These are phyloP conservation scores for Hypoxylon sp. DNA, from an alignment of 2,329 filamentous ascomycete species.

Conservation along the genomic window DNA sequence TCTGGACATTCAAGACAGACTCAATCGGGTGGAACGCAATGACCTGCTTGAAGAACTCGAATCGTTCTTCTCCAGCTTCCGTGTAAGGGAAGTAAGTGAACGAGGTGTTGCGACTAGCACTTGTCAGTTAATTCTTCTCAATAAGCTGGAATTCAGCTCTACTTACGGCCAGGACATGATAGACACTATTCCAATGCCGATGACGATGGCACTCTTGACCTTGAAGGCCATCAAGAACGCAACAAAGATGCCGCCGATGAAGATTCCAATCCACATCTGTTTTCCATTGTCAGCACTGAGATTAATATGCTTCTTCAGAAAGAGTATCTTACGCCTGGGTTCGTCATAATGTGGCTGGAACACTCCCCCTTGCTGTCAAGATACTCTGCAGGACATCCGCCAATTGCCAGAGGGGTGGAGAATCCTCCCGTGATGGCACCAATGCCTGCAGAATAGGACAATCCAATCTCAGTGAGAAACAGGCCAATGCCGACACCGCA, in stretches of 20 bases:
- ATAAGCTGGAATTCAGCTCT: not conserved
- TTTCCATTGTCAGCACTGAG: constrained; percentile 38
- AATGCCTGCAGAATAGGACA: constrained; percentile 85
- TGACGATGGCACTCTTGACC: constrained; percentile 80
- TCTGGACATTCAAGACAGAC: constrained; percentile 71
- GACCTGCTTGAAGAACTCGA: constrained; percentile 79
- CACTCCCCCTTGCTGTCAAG: constrained; percentile 66
- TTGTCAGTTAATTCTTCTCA: constrained; percentile 34
- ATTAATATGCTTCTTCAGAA: not conserved
- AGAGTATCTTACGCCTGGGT: constrained; percentile 69
- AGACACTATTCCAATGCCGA: constrained; percentile 78
- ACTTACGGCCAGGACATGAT: constrained; percentile 80
- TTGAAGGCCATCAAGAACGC: constrained; percentile 84
- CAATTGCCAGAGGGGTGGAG: constrained; percentile 80
- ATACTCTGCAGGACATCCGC: constrained; percentile 74
- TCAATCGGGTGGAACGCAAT: constrained; percentile 79
- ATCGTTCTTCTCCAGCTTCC: constrained; percentile 71
- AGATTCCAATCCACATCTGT: constrained; percentile 86
- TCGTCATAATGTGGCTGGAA: constrained; percentile 77
- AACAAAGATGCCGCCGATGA: constrained; percentile 83
- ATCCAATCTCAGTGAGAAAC: constrained; percentile 73
- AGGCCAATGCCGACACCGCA: constrained; percentile 75
- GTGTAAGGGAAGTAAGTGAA: constrained; percentile 81
- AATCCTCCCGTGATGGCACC: constrained; percentile 80
- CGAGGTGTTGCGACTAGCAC: constrained; percentile 69